These are phyloP conservation scores for Penicillium bovifimosum DNA, from an alignment of 495 filamentous ascomycete species.

Conservation along the genomic window DNA sequence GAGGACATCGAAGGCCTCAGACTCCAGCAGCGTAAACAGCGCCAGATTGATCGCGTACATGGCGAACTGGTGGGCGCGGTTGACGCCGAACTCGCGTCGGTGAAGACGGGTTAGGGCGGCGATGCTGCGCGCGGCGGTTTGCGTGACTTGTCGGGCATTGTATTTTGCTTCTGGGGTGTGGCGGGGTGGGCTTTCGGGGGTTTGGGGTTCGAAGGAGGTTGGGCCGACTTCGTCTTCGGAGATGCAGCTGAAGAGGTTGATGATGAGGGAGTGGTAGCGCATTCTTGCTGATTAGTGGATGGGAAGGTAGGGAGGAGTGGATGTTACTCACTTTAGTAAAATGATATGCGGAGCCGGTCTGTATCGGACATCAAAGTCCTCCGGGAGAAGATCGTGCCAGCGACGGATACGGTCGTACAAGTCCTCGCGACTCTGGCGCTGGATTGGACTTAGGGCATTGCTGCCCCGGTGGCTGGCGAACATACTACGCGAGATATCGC, in stretches of 20 bases:
- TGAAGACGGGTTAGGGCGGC: constrained; percentile 30
- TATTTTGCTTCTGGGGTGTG: constrained; percentile 23
- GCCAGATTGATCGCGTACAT: constrained; percentile 44
- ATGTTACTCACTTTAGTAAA: constrained; percentile 28
- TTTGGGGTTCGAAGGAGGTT: constrained; percentile 20
- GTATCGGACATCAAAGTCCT: constrained; percentile 18
- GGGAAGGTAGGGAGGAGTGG: neutral
- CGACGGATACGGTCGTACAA: constrained; percentile 29
- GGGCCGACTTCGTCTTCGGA: constrained; percentile 15
- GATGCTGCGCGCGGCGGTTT: constrained; percentile 31
- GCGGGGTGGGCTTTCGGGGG: constrained; percentile 31
- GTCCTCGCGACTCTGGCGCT: constrained; percentile 24
- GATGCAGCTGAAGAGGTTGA: constrained; percentile 37
- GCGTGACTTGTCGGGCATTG: constrained; percentile 19
- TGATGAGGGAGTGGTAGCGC: constrained; percentile 35
- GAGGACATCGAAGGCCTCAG: constrained; percentile 31
- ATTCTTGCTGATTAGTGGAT: constrained; percentile 24
- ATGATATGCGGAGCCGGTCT: constrained; percentile 36
- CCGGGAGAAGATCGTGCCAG: constrained; percentile 34
- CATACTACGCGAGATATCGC: constrained; percentile 38
- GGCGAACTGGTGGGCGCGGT: constrained; percentile 39
- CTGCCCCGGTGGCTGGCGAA: constrained; percentile 21
- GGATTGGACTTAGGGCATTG: constrained; percentile 3
- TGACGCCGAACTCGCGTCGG: constrained; percentile 35
- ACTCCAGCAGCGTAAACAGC: constrained; percentile 37